Conservation (phyloP, 1,139 yeast genomes). For the Taiozyma sp. region DNA sequence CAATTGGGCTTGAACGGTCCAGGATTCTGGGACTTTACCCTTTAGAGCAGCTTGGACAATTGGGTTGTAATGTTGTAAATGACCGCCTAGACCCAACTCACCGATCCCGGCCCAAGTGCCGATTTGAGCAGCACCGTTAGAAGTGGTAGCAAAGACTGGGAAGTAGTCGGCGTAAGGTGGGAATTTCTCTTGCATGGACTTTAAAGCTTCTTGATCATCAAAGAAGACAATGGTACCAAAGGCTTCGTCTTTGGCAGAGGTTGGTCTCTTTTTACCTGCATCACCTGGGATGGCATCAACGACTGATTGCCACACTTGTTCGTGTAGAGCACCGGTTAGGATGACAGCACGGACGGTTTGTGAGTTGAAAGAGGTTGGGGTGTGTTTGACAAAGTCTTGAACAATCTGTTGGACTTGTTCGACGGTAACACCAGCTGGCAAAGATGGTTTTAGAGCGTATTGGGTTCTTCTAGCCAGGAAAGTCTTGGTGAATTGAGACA, state of each 20-base stretch:
- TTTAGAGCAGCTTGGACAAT: slow-evolving; percentile 34
- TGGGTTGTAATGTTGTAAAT: slow-evolving; percentile 44
- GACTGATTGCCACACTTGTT: slow-evolving; percentile 36
- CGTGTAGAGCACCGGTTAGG: slow-evolving; percentile 37
- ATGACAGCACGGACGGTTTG: slow-evolving; percentile 40
- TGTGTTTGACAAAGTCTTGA: slow-evolving; percentile 33
- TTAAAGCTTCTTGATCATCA: slow-evolving; percentile 34
- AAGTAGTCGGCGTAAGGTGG: slow-evolving; percentile 36
- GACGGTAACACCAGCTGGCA: slow-evolving; percentile 33
- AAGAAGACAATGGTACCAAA: slow-evolving; percentile 43
- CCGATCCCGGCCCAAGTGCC: slow-evolving; percentile 40
- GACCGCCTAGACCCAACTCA: slow-evolving; percentile 39
- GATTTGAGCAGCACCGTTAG: slow-evolving; percentile 43
- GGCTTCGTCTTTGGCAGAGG: slow-evolving; percentile 37
- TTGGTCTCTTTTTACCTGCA: slow-evolving; percentile 33
- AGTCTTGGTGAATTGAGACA: slow-evolving; percentile 25
- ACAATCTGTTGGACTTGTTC: slow-evolving; percentile 31
- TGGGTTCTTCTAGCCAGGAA: slow-evolving; percentile 34
- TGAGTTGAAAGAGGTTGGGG: slow-evolving; percentile 44
- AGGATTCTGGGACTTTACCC: slow-evolving; percentile 34
- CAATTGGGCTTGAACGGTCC: slow-evolving; percentile 41
- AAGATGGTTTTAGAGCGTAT: slow-evolving; percentile 33
- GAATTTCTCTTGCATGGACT: slow-evolving; percentile 34
- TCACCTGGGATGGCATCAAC: slow-evolving; percentile 31
- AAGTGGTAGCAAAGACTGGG: slow-evolving; percentile 40